Conservation (phyloP, 257 asterid genomes). For the Petunia secreta region DNA sequence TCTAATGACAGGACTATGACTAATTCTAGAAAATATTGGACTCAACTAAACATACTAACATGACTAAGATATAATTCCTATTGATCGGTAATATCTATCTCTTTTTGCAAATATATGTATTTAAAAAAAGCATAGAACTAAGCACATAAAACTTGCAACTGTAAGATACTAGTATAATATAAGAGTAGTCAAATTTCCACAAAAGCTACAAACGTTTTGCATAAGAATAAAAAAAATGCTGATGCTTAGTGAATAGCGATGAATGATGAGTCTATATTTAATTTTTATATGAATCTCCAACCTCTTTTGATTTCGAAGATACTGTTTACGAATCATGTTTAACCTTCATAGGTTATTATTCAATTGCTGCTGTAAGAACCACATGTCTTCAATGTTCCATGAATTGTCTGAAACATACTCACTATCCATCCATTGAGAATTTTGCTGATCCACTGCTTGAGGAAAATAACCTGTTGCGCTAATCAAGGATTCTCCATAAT, state of each 20-base stretch:
- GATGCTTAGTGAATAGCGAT: background rate
- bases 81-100: background rate
- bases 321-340: background rate
- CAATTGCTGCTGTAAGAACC: conserved; percentile 64
- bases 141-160: background rate
- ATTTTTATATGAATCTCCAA: conserved; percentile 9
- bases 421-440: conserved; percentile 57
- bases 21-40: no score
- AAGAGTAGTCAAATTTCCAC: background rate
- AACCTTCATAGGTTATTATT: background rate
- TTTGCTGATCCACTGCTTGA: conserved; percentile 39
- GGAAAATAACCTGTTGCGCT: conserved; percentile 49
- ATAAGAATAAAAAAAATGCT: background rate
- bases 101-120: background rate
- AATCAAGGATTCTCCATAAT: conserved; percentile 42
- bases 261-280: background rate
- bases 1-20: background rate
- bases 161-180: background rate
- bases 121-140: background rate
- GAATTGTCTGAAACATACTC: conserved; percentile 53
- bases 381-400: conserved; percentile 69
- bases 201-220: conserved; percentile 18
- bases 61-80: background rate
- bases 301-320: background rate
- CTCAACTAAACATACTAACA: no score